A percentile compares a stretch with the other conserved stretches of the same genome.
phyloP scores from a whole-genome alignment of 73 alveolate species.

The Paramecium sonneborni region DNA sequence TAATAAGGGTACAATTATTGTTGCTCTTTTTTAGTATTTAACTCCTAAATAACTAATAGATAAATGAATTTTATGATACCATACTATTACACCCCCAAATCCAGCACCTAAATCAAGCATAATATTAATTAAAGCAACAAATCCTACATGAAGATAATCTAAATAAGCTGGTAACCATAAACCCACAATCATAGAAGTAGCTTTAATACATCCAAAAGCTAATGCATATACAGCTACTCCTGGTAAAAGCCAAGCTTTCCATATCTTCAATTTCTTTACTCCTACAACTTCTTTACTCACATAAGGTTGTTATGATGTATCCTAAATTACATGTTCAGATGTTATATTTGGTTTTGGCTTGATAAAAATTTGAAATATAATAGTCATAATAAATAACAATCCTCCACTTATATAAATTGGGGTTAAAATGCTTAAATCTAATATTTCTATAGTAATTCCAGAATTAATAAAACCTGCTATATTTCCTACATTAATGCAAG shows the following conservation, averaged over 20 bases:
- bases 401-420: constrained; percentile 39
- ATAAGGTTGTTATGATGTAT: not conserved
- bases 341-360: not conserved
- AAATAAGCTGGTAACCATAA: constrained; percentile 43
- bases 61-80: not conserved
- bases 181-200: not conserved
- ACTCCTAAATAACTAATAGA: not conserved
- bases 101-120: constrained; percentile 32
- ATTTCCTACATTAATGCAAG: constrained; percentile 6
- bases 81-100: constrained; percentile 12
- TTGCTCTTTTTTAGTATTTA: not conserved
- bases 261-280: not conserved
- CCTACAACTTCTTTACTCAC: not conserved
- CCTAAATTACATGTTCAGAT: not conserved
- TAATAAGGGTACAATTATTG: not conserved
- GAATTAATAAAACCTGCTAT: constrained; percentile 7
- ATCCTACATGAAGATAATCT: not conserved
- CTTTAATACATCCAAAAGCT: constrained; percentile 41
- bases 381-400: not conserved
- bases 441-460: not conserved
- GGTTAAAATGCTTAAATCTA: not conserved
- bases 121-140: constrained; percentile 26
- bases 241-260: constrained; percentile 37
- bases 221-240: constrained; percentile 40
- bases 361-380: not conserved